Evolutionary conservation across 208 protist genomes (phyloP).

Genomic region (Trichomonas gallinae): DNA sequence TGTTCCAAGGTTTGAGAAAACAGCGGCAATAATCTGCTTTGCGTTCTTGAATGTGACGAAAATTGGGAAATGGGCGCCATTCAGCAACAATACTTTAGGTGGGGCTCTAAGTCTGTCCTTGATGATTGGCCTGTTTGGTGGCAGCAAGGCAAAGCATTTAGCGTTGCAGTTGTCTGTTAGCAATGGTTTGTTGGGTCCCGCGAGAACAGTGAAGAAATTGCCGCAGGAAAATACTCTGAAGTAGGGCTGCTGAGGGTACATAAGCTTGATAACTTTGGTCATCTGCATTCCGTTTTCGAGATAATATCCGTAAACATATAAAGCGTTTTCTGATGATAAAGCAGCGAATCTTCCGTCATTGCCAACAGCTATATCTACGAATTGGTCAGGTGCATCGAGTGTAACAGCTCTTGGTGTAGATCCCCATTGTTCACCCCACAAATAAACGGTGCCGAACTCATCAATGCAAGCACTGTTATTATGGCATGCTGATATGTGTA

Average conservation of each 20-base stretch:
- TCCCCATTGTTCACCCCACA: background rate
- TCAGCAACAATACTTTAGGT: background rate
- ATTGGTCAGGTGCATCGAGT: background rate
- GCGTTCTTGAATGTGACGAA: background rate
- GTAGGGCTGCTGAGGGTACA: background rate
- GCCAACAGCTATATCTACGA: background rate
- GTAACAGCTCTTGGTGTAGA: background rate
- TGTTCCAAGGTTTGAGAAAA: background rate
- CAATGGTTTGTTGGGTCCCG: background rate
- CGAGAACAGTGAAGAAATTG: background rate
- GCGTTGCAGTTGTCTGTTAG: background rate
- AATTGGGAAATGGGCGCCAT: background rate
- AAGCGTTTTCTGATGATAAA: background rate
- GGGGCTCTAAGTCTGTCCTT: background rate
- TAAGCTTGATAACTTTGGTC: background rate
- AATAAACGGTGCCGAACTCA: background rate
- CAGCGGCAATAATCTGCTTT: too few relatives aligned
- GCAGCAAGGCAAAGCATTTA: background rate
- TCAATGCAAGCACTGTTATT: background rate
- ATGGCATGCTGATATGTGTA: background rate
- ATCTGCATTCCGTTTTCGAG: background rate
- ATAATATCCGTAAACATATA: background rate
- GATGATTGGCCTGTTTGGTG: background rate
- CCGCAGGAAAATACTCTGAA: background rate
- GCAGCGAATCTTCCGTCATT: background rate